These are phyloP conservation scores for Ballota nigra DNA, from an alignment of 257 asterid genomes.

Conservation along the genomic window DNA sequence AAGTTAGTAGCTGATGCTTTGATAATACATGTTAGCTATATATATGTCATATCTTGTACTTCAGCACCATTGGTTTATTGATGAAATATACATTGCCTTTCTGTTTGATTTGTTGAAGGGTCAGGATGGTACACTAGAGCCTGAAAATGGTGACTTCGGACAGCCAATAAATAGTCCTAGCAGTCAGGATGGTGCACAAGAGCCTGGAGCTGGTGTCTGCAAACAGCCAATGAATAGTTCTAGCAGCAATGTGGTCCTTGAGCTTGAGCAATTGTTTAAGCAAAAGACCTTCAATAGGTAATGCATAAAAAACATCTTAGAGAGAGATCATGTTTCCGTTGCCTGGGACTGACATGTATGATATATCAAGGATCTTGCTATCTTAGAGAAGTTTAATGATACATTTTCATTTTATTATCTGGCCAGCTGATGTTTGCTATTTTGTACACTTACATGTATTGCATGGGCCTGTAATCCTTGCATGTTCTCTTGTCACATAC, in stretches of 20 bases:
- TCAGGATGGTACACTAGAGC: slow-evolving; percentile 38
- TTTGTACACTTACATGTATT: background rate
- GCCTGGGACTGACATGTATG: background rate
- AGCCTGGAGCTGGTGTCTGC: slow-evolving; percentile 32
- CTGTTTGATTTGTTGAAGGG: slow-evolving; percentile 29
- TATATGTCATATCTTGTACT: background rate
- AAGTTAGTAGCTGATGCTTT: background rate
- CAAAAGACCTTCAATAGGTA: slow-evolving; percentile 74
- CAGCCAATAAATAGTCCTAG: slow-evolving; percentile 30
- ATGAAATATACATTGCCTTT: background rate
- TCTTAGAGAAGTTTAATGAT: background rate
- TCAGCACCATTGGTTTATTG: background rate
- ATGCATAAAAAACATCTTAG: slow-evolving; percentile 19
- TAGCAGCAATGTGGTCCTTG: slow-evolving; percentile 43
- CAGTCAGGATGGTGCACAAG: slow-evolving; percentile 35
- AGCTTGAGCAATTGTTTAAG: slow-evolving; percentile 74
- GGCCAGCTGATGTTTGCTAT: slow-evolving; percentile 8
- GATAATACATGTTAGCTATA: background rate
- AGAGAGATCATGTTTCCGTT: background rate
- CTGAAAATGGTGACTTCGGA: slow-evolving; percentile 32
- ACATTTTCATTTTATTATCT: background rate
- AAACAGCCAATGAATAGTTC: slow-evolving; percentile 32
- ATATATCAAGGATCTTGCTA: background rate
- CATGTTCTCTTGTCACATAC: background rate
- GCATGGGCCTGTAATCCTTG: background rate